Percentiles rank a stretch among this genome's conserved stretches.
phyloP scores from a whole-genome alignment of 805 yeast species.

The Lipomyces sp. region DNA sequence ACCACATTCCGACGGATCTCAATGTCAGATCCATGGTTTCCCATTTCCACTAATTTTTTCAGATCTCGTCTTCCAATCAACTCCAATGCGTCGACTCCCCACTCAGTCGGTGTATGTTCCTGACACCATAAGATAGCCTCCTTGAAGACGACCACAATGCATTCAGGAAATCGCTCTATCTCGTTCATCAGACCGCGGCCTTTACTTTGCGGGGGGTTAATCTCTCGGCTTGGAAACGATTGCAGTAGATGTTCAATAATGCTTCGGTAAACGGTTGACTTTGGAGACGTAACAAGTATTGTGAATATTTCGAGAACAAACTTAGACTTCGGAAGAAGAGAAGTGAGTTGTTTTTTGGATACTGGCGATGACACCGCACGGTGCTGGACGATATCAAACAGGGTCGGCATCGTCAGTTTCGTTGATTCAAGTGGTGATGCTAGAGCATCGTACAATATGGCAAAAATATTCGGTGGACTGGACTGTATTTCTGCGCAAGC shows the following conservation, averaged over 20 bases:
- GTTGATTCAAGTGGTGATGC: background rate
- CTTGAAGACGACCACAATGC: conserved; percentile 68
- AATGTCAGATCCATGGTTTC: conserved; percentile 7
- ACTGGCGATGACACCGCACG: background rate
- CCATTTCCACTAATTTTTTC: conserved; percentile 40
- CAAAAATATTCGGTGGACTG: conserved; percentile 26
- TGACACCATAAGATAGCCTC: conserved; percentile 54
- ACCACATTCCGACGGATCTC: conserved; percentile 5
- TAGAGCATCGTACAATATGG: conserved; percentile 15
- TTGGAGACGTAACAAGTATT: conserved; percentile 15
- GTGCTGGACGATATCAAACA: conserved; percentile 11
- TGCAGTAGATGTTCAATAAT: conserved; percentile 9
- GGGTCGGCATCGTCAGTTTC: background rate
- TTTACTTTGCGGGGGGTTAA: background rate
- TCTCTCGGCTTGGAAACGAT: conserved; percentile 6
- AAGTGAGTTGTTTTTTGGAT: background rate
- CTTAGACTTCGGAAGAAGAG: conserved; percentile 16
- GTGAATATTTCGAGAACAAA: conserved; percentile 19
- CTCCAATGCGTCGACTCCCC: conserved; percentile 53
- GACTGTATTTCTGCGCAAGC: conserved; percentile 5
- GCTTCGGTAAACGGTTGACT: conserved; percentile 13
- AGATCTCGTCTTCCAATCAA: conserved; percentile 74
- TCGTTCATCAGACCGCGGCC: conserved; percentile 55
- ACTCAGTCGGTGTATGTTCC: conserved; percentile 56
- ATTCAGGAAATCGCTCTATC: conserved; percentile 69